Conservation (phyloP, 768 basidiomycete genomes). For the Macrolepiota dolichaula region DNA sequence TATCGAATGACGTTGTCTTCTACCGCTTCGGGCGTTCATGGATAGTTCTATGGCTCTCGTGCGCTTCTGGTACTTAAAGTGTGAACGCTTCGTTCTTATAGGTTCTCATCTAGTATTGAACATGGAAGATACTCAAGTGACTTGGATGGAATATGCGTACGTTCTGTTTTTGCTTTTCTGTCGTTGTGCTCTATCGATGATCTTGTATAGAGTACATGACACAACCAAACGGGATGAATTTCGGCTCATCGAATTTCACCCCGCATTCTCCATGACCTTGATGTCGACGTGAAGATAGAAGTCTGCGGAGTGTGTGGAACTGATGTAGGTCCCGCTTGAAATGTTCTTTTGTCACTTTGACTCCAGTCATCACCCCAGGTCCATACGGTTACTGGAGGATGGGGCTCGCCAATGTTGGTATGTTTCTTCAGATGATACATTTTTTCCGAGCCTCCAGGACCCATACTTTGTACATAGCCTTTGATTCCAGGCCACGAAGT, state of each 20-base stretch:
- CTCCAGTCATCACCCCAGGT: constrained; percentile 19
- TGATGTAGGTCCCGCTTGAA: constrained; percentile 29
- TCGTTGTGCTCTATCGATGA: not conserved
- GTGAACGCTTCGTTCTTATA: too few relatives aligned
- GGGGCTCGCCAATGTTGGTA: constrained; percentile 29
- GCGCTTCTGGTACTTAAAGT: too few relatives aligned
- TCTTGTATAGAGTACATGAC: constrained; percentile 25
- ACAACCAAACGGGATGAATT: constrained; percentile 37
- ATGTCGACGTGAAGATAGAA: constrained; percentile 54
- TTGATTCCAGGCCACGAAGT: constrained; percentile 52
- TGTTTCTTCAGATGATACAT: not conserved
- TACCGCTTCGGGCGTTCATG: too few relatives aligned
- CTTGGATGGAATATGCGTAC: constrained; percentile 25
- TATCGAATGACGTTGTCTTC: too few relatives aligned
- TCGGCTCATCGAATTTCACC: constrained; percentile 46
- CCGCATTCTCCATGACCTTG: constrained; percentile 47
- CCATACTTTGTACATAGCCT: constrained; percentile 20
- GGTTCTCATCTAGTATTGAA: not conserved
- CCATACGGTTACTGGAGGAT: constrained; percentile 35
- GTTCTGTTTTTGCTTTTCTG: not conserved
- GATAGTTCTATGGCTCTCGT: too few relatives aligned
- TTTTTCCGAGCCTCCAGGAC: not conserved
- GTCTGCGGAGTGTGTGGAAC: constrained; percentile 51
- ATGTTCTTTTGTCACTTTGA: not conserved
- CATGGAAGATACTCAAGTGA: constrained; percentile 4